phyloP scores from a whole-genome alignment of 1,284 basidiomycete species.

The Singerocomus rubriflavus region DNA sequence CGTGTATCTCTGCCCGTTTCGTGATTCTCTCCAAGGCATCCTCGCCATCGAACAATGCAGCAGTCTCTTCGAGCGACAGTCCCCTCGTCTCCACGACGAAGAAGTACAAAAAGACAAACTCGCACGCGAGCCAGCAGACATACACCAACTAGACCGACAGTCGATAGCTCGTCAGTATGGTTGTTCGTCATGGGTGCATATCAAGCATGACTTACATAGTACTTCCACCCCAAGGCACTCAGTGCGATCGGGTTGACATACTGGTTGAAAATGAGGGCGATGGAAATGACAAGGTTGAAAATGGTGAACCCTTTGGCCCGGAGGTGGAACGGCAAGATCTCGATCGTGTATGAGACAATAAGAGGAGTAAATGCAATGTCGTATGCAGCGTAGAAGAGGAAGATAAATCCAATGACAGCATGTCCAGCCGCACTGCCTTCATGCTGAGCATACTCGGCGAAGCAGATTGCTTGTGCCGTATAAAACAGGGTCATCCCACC shows the following conservation, averaged over 20 bases:
- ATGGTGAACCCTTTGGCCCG: constrained; percentile 79
- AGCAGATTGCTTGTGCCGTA: constrained; percentile 68
- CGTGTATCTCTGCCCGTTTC: constrained; percentile 19
- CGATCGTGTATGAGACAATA: constrained; percentile 71
- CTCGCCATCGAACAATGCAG: constrained; percentile 69
- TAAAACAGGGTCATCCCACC: constrained; percentile 72
- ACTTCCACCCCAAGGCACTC: constrained; percentile 58
- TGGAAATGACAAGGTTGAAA: constrained; percentile 63
- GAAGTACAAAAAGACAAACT: constrained; percentile 61
- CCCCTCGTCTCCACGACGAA: constrained; percentile 72
- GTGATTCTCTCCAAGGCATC: constrained; percentile 46
- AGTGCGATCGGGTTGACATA: constrained; percentile 78
- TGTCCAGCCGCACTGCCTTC: constrained; percentile 48
- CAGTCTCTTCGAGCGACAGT: constrained; percentile 71
- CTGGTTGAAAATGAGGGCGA: constrained; percentile 75
- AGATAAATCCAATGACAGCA: constrained; percentile 74
- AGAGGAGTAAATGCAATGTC: constrained; percentile 74
- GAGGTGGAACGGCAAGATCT: constrained; percentile 68
- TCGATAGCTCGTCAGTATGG: not conserved
- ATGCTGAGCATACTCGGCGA: constrained; percentile 55
- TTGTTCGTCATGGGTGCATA: not conserved
- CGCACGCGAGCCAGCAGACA: constrained; percentile 63
- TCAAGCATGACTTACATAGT: constrained; percentile 42
- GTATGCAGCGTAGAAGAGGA: constrained; percentile 68
- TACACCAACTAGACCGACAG: constrained; percentile 50